A percentile compares a stretch with the other conserved stretches of the same genome.
phyloP scores from a whole-genome alignment of 148 eudicot species.

The Diospyros lotus region DNA sequence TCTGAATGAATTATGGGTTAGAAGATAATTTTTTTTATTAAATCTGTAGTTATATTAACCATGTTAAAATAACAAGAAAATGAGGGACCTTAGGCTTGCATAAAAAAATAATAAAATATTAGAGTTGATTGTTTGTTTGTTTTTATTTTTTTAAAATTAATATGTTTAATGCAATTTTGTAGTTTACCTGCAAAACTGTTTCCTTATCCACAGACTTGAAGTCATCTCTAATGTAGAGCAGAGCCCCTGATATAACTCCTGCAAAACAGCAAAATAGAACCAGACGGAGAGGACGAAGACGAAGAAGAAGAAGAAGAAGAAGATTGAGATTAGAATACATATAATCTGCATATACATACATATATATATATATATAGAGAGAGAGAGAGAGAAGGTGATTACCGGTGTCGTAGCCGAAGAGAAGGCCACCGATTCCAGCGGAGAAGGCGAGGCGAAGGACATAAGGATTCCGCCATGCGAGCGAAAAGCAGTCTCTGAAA shows the following conservation, averaged over 20 bases:
- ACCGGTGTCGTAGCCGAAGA: slow-evolving; percentile 78
- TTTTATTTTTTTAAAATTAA: too few relatives aligned
- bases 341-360: neutral
- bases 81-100: too few relatives aligned
- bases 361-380: neutral
- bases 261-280: neutral
- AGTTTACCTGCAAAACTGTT: slow-evolving; percentile 53
- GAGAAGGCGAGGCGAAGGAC: slow-evolving; percentile 77
- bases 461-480: slow-evolving; percentile 56
- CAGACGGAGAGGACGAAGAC: neutral
- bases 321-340: too few relatives aligned
- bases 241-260: slow-evolving; percentile 72
- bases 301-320: neutral
- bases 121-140: too few relatives aligned
- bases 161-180: neutral
- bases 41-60: too few relatives aligned
- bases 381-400: neutral
- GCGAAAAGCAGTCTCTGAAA: slow-evolving; percentile 53
- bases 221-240: slow-evolving; percentile 58
- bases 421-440: slow-evolving; percentile 77
- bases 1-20: too few relatives aligned
- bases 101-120: neutral
- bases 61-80: neutral
- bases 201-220: slow-evolving; percentile 53
- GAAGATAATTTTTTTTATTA: too few relatives aligned